These are phyloP conservation scores for Russula vinacea DNA, from an alignment of 768 basidiomycete genomes.

Conservation along the genomic window DNA sequence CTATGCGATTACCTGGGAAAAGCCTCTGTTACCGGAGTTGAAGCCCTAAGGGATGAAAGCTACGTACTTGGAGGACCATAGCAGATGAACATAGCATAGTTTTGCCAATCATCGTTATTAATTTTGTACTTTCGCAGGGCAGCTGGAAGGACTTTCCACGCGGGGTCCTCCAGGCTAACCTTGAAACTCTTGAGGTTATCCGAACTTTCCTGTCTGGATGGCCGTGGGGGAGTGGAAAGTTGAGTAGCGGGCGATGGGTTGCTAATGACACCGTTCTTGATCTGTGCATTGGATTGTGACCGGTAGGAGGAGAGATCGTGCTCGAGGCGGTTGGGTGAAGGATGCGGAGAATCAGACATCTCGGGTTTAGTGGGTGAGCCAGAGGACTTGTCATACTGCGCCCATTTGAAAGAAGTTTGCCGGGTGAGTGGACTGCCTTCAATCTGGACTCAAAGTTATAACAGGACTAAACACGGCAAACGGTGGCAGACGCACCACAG, in stretches of 20 bases:
- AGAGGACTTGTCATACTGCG: conserved; percentile 68
- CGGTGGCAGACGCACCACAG: conserved; percentile 30
- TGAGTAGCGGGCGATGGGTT: conserved; percentile 17
- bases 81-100: conserved; percentile 99
- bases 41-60: neutral
- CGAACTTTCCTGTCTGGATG: conserved; percentile 59
- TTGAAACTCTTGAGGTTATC: conserved; percentile 92
- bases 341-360: conserved; percentile 67
- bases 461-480: conserved; percentile 35
- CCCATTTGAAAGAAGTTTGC: conserved; percentile 88
- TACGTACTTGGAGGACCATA: conserved; percentile 82
- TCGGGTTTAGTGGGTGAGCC: conserved; percentile 80
- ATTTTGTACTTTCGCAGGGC: conserved; percentile 99
- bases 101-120: conserved; percentile 97
- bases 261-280: conserved; percentile 15
- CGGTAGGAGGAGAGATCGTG: conserved; percentile 49
- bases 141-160: conserved; percentile 97
- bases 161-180: conserved; percentile 95
- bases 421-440: conserved; percentile 53
- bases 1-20: conserved; percentile 63
- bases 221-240: conserved; percentile 41
- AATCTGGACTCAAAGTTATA: conserved; percentile 26
- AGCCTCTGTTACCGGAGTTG: neutral
- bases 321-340: conserved; percentile 74
- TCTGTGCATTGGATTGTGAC: conserved; percentile 17